Conservation (phyloP, 352 stramenopile genomes). For the Peronospora belbahrii region DNA sequence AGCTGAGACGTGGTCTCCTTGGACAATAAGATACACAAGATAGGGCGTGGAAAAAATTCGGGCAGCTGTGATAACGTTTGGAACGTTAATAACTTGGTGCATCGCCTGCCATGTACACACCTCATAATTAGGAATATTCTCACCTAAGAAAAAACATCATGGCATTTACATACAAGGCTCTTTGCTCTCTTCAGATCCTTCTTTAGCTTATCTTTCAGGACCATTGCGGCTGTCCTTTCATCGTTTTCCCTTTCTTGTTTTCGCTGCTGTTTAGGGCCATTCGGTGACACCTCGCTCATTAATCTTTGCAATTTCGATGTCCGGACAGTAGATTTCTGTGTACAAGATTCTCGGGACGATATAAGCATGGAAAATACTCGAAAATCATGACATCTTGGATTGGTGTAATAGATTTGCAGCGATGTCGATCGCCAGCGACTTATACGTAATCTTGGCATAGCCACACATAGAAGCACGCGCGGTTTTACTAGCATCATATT, state of each 20-base stretch:
- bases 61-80: constrained; percentile 74
- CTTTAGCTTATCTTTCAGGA: constrained; percentile 43
- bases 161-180: constrained; percentile 26
- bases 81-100: constrained; percentile 68
- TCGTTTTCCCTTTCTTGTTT: constrained; percentile 12
- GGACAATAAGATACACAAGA: constrained; percentile 61
- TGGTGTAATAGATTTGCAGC: neutral
- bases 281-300: constrained; percentile 8
- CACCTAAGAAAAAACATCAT: neutral
- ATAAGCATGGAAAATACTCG: constrained; percentile 13
- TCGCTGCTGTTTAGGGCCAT: constrained; percentile 6
- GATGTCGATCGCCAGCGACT: neutral
- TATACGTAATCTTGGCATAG: neutral
- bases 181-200: constrained; percentile 44
- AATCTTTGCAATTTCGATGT: constrained; percentile 1
- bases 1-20: constrained; percentile 54
- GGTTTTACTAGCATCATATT: neutral
- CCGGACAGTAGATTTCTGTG: neutral
- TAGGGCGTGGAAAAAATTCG: constrained; percentile 74
- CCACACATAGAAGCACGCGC: constrained; percentile 9
- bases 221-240: constrained; percentile 21
- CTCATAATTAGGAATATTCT: constrained; percentile 1
- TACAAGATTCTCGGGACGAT: neutral
- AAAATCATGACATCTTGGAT: neutral
- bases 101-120: constrained; percentile 28